Conservation (phyloP, 495 filamentous ascomycete species). For the Neurospora intermedia region DNA sequence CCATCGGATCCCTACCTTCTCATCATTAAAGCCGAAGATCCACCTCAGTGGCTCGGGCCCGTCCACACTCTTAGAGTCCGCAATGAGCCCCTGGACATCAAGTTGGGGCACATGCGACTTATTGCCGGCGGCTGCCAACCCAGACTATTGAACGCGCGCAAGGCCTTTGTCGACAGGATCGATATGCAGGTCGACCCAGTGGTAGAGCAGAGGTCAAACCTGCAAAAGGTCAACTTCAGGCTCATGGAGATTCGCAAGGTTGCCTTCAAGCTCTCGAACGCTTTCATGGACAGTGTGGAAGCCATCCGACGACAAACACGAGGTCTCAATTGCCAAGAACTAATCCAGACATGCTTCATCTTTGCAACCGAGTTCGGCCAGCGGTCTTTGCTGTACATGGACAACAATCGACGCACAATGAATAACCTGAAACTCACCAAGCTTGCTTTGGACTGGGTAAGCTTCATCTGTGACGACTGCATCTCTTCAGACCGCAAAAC, state of each 20-base stretch:
- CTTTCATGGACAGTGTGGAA: constrained; percentile 98
- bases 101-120: constrained; percentile 75
- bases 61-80: constrained; percentile 55
- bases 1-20: constrained; percentile 69
- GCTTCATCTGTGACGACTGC: constrained; percentile 96
- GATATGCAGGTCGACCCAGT: constrained; percentile 76
- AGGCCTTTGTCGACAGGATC: constrained; percentile 62
- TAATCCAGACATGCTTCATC: constrained; percentile 97
- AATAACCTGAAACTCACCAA: constrained; percentile 92
- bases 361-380: constrained; percentile 98
- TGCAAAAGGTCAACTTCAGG: constrained; percentile 82
- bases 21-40: constrained; percentile 70
- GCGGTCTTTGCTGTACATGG: constrained; percentile 84
- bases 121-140: constrained; percentile 80
- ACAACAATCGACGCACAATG: constrained; percentile 84
- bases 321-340: constrained; percentile 80
- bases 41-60: constrained; percentile 73
- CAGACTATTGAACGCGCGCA: constrained; percentile 65
- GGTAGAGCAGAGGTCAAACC: constrained; percentile 84
- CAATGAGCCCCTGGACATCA: constrained; percentile 74
- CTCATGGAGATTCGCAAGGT: constrained; percentile 93
- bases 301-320: constrained; percentile 76
- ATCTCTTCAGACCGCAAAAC: constrained; percentile 89
- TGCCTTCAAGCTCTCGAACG: constrained; percentile 92
- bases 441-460: constrained; percentile 90